Evolutionary conservation across 495 filamentous ascomycete genomes (phyloP).

Genomic region (Hypoxylon rickii): DNA sequence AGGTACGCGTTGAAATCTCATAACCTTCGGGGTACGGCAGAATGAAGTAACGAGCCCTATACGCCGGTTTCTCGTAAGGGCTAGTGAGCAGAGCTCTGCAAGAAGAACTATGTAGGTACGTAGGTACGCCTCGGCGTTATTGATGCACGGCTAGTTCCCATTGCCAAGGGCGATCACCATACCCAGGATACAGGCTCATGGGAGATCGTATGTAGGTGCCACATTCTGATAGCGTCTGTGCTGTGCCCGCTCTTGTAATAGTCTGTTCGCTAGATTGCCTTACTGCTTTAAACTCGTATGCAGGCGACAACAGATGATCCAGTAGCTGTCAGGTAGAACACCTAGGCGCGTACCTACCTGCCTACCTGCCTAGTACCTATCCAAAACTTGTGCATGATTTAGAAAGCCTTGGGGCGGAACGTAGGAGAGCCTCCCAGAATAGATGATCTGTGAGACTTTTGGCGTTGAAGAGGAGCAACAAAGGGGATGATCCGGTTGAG

Average conservation of each 20-base stretch:
- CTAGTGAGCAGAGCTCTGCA: no score
- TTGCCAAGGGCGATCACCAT: constrained; percentile 35
- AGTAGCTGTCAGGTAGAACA: no score
- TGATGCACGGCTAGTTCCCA: constrained; percentile 20
- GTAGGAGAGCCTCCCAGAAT: no score
- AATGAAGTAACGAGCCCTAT: constrained; percentile 10
- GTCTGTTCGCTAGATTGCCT: background rate
- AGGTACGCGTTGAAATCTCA: background rate
- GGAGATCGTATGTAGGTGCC: background rate
- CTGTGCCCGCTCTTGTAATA: no score
- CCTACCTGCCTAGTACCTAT: no score
- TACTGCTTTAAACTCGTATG: no score
- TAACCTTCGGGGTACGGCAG: constrained; percentile 2
- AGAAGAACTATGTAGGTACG: background rate
- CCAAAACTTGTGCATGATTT: constrained; percentile 7
- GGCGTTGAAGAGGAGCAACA: background rate
- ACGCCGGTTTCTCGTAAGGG: no score
- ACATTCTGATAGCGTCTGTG: no score
- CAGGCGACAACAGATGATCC: no score
- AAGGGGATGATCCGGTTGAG: no score
- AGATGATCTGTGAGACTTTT: background rate
- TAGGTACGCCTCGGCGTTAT: constrained; percentile 23
- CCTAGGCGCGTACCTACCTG: no score
- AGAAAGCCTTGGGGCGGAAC: background rate
- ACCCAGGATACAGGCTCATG: constrained; percentile 18